Percentiles rank a stretch among this genome's conserved stretches.
Evolutionary conservation across 1,139 yeast species (phyloP).

Genomic region (Insectozyma bohioensis): DNA sequence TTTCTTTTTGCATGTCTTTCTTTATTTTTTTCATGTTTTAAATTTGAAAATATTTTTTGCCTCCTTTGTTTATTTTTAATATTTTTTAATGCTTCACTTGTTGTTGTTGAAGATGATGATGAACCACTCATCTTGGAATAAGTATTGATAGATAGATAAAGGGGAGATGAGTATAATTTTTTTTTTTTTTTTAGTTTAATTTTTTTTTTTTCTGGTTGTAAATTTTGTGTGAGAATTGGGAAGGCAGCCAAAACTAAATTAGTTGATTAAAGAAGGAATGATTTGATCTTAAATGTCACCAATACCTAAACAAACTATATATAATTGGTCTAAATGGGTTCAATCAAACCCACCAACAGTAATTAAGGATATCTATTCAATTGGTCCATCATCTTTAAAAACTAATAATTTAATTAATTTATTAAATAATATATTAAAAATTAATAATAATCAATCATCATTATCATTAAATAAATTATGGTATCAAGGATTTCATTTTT

Average conservation of each 20-base stretch:
- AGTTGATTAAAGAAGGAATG: too few relatives aligned
- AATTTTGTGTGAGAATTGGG: too few relatives aligned
- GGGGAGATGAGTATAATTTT: slow-evolving; percentile 7
- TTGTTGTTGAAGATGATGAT: slow-evolving; percentile 3
- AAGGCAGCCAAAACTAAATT: too few relatives aligned
- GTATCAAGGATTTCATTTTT: slow-evolving; percentile 58
- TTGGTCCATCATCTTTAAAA: slow-evolving; percentile 17
- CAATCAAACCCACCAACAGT: slow-evolving; percentile 15
- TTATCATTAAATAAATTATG: slow-evolving; percentile 6
- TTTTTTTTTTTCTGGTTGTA: slow-evolving; percentile 2
- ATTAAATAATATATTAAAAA: slow-evolving; percentile 18
- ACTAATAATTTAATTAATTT: slow-evolving; percentile 20
- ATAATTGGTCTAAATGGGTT: slow-evolving; percentile 20
- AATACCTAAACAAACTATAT: slow-evolving; percentile 11
- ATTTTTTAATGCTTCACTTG: slow-evolving; percentile 37
- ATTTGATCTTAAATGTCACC: too few relatives aligned
- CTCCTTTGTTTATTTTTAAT: slow-evolving; percentile 78
- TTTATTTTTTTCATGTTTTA: slow-evolving; percentile 74
- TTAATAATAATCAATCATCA: slow-evolving; percentile 4
- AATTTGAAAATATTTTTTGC: slow-evolving; percentile 71
- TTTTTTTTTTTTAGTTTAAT: too few relatives aligned
- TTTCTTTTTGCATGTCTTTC: slow-evolving; percentile 74
- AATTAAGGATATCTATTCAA: slow-evolving; percentile 21
- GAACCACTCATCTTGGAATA: too few relatives aligned
- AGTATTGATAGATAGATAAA: slow-evolving; percentile 1